Evolutionary conservation across 2,329 filamentous ascomycete genomes (phyloP).

Genomic region (Fusarium sp.): DNA sequence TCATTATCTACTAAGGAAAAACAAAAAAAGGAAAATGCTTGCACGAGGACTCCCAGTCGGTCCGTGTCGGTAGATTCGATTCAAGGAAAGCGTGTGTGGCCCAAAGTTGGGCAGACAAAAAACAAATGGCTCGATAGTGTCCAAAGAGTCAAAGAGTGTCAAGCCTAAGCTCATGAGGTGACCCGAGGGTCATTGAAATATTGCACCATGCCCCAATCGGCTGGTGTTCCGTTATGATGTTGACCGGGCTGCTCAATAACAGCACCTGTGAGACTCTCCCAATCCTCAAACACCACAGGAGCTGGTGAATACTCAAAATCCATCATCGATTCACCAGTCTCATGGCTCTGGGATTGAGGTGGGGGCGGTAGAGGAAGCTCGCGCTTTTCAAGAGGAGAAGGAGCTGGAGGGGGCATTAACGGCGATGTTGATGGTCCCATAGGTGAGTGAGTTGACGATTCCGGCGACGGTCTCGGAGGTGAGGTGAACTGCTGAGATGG

Average conservation of each 20-base stretch:
- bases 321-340: slow-evolving; percentile 55
- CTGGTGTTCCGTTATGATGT: slow-evolving; percentile 38
- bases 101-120: slow-evolving; percentile 27
- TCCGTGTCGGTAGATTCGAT: slow-evolving; percentile 29
- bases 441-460: slow-evolving; percentile 53
- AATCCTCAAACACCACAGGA: slow-evolving; percentile 58
- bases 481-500: slow-evolving; percentile 52
- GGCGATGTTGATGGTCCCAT: slow-evolving; percentile 54
- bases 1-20: slow-evolving; percentile 53
- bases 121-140: slow-evolving; percentile 40
- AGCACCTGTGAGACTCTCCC: slow-evolving; percentile 57
- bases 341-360: slow-evolving; percentile 43
- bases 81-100: slow-evolving; percentile 40
- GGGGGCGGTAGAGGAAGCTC: slow-evolving; percentile 54
- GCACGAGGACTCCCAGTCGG: slow-evolving; percentile 29
- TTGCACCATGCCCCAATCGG: slow-evolving; percentile 55
- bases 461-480: slow-evolving; percentile 51
- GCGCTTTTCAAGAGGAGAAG: slow-evolving; percentile 55
- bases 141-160: slow-evolving; percentile 39
- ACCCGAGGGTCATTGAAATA: slow-evolving; percentile 55
- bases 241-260: slow-evolving; percentile 53
- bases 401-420: slow-evolving; percentile 49
- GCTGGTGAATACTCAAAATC: slow-evolving; percentile 61
- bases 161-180: slow-evolving; percentile 48
- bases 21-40: slow-evolving; percentile 45